Conservation (phyloP, 495 filamentous ascomycete species). For the Aspergillus kassunensis region DNA sequence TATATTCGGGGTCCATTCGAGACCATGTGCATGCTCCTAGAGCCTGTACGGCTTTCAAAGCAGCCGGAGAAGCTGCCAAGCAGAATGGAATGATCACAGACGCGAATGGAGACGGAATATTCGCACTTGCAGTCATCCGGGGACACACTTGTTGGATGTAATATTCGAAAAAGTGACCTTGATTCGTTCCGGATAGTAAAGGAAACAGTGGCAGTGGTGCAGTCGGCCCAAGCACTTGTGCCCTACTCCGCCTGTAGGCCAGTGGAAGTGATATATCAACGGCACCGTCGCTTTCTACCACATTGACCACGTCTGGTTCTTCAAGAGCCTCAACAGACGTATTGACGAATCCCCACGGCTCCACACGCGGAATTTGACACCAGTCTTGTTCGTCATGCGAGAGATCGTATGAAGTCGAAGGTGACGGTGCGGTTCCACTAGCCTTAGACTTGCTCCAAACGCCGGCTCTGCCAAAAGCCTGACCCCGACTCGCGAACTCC, state of each 20-base stretch:
- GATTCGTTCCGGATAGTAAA: constrained; percentile 20
- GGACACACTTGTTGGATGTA: constrained; percentile 43
- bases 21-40: constrained; percentile 39
- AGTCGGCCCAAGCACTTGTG: constrained; percentile 8
- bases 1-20: constrained; percentile 27
- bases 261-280: constrained; percentile 11
- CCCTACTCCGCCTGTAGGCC: neutral
- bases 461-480: constrained; percentile 43
- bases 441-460: constrained; percentile 37
- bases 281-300: constrained; percentile 26
- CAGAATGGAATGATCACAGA: constrained; percentile 39
- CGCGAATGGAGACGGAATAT: constrained; percentile 37
- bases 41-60: constrained; percentile 39
- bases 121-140: constrained; percentile 36
- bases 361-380: constrained; percentile 26
- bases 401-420: constrained; percentile 11
- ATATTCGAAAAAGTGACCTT: constrained; percentile 39
- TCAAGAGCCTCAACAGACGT: constrained; percentile 33
- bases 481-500: constrained; percentile 40
- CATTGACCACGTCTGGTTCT: constrained; percentile 24
- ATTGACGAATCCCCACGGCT: constrained; percentile 39
- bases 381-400: constrained; percentile 27
- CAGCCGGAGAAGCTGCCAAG: constrained; percentile 32
- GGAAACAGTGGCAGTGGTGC: constrained; percentile 30
- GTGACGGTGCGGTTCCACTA: constrained; percentile 12